These are phyloP conservation scores for Coniochaeta sp. DNA, from an alignment of 2,329 filamentous ascomycete genomes.

Conservation along the genomic window DNA sequence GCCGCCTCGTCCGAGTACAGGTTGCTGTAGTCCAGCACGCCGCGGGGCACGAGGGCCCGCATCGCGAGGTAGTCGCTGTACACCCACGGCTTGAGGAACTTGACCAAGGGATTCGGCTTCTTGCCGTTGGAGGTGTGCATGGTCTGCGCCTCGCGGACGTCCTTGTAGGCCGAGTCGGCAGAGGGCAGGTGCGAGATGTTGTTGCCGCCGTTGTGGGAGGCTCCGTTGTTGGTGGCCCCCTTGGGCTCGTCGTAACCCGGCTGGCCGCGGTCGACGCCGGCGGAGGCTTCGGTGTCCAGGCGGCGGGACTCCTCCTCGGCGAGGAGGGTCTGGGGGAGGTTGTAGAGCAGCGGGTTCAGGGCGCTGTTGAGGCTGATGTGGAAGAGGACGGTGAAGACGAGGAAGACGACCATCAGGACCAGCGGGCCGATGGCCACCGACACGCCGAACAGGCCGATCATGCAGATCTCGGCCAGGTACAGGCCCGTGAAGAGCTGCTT, in stretches of 20 bases:
- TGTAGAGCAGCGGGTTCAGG: slow-evolving; percentile 68
- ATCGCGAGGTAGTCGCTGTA: slow-evolving; percentile 67
- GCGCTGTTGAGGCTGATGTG: slow-evolving; percentile 69
- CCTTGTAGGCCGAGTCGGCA: slow-evolving; percentile 9
- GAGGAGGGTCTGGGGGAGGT: slow-evolving; percentile 66
- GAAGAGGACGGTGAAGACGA: slow-evolving; percentile 69
- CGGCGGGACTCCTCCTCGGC: slow-evolving; percentile 33
- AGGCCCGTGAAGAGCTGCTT: slow-evolving; percentile 79
- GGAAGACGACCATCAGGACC: slow-evolving; percentile 67
- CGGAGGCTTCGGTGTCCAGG: slow-evolving; percentile 13
- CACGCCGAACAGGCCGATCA: slow-evolving; percentile 78
- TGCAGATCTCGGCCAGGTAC: slow-evolving; percentile 74
- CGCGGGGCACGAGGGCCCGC: slow-evolving; percentile 59
- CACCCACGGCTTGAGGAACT: slow-evolving; percentile 72
- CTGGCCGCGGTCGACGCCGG: slow-evolving; percentile 7
- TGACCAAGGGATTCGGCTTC: slow-evolving; percentile 51
- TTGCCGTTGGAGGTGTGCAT: slow-evolving; percentile 19
- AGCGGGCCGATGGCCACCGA: slow-evolving; percentile 60
- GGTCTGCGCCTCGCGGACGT: neutral
- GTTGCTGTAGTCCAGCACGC: slow-evolving; percentile 36
- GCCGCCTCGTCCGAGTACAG: slow-evolving; percentile 56
- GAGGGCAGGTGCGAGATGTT: neutral
- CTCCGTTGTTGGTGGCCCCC: slow-evolving; percentile 13
- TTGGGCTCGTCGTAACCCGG: slow-evolving; percentile 5
- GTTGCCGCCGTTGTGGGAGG: neutral